phyloP scores from a whole-genome alignment of 192 early-diverging fungal species.

The Coemansia javaensis region DNA sequence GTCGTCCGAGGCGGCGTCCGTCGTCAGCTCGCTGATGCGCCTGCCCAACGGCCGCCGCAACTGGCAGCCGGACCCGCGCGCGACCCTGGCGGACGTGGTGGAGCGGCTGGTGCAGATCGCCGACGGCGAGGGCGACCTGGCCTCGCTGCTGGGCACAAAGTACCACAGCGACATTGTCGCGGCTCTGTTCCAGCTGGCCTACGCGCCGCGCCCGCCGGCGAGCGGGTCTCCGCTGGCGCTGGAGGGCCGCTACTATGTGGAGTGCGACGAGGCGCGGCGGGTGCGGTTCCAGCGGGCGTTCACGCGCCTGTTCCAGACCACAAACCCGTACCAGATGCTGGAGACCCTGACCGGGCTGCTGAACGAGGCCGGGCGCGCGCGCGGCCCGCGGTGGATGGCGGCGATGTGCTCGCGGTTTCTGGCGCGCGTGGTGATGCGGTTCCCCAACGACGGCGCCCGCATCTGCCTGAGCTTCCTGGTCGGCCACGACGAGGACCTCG shows the following conservation, averaged over 20 bases:
- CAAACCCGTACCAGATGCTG: constrained; percentile 55
- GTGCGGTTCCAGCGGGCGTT: constrained; percentile 27
- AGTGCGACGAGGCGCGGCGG: constrained; percentile 11
- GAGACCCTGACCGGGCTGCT: constrained; percentile 64
- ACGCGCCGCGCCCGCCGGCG: constrained; percentile 52
- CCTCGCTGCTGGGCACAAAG: constrained; percentile 52
- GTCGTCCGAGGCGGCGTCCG: constrained; percentile 39
- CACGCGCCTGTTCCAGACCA: constrained; percentile 41
- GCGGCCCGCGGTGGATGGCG: constrained; percentile 58
- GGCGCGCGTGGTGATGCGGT: constrained; percentile 59
- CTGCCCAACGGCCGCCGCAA: constrained; percentile 3
- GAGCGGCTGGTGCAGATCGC: constrained; percentile 12
- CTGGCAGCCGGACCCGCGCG: neutral
- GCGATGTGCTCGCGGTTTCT: constrained; percentile 64
- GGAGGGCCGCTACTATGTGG: constrained; percentile 24
- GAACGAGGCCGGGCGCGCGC: constrained; percentile 49
- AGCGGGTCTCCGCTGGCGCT: constrained; percentile 8
- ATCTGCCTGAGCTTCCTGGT: constrained; percentile 66
- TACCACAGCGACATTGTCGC: constrained; percentile 65
- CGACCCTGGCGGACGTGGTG: constrained; percentile 2
- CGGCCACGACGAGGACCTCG: constrained; percentile 43
- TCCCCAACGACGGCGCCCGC: constrained; percentile 54
- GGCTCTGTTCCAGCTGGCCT: constrained; percentile 62
- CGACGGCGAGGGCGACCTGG: constrained; percentile 55
- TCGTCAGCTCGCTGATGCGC: constrained; percentile 2